phyloP scores from a whole-genome alignment of 2,329 filamentous ascomycete genomes.

The Purpureocillium lavendulum region DNA sequence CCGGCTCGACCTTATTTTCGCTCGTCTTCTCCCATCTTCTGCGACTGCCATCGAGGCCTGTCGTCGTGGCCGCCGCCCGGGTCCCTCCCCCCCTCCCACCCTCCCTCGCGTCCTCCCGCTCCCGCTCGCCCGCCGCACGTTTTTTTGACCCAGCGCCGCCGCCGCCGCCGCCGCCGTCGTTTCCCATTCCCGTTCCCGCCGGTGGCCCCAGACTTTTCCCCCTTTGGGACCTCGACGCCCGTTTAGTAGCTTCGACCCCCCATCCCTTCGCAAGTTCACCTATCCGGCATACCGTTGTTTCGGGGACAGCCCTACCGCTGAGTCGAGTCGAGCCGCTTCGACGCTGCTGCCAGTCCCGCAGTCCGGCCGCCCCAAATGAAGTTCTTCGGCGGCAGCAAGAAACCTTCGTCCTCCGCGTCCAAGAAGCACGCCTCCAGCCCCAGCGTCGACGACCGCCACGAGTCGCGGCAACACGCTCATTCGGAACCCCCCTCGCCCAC shows the following conservation, averaged over 20 bases:
- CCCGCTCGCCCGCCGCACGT: background rate
- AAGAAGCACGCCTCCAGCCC: conserved; percentile 31
- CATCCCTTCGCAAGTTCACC: conserved; percentile 9
- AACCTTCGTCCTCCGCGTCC: conserved; percentile 20
- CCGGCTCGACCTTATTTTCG: no score
- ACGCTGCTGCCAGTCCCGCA: conserved; percentile 4
- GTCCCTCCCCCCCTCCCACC: background rate
- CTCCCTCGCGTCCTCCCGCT: background rate
- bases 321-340: conserved; percentile 9
- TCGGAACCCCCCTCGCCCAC: conserved; percentile 28
- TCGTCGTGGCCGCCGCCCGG: background rate
- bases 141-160: background rate
- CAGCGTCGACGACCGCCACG: conserved; percentile 26
- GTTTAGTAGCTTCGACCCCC: conserved; percentile 15
- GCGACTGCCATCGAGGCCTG: background rate
- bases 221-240: conserved; percentile 18
- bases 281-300: conserved; percentile 32
- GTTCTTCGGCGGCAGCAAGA: conserved; percentile 39
- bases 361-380: conserved; percentile 33
- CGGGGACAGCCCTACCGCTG: conserved; percentile 21
- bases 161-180: background rate
- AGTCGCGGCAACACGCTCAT: conserved; percentile 24
- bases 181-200: background rate
- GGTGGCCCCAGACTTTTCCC: conserved; percentile 2
- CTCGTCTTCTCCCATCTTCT: background rate